Conservation (phyloP, 768 basidiomycete species). For the Pisolithus orientalis region DNA sequence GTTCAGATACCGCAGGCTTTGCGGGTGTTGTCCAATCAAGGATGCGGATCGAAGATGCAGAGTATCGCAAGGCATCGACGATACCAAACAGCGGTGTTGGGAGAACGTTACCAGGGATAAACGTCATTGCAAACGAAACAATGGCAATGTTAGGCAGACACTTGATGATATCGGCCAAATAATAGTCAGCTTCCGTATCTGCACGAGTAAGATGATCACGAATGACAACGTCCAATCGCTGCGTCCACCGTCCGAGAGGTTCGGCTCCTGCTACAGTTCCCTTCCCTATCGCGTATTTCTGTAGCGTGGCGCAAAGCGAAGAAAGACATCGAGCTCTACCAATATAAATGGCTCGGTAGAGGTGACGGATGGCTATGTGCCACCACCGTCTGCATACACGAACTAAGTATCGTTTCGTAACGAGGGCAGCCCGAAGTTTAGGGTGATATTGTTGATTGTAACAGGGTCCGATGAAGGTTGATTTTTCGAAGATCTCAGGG, state of each 20-base stretch:
- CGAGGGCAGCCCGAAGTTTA: constrained; percentile 11
- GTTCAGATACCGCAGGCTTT: neutral
- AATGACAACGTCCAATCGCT: constrained; percentile 21
- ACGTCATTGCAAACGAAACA: constrained; percentile 10
- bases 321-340: constrained; percentile 11
- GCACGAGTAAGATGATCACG: constrained; percentile 7
- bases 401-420: constrained; percentile 22
- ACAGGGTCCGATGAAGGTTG: constrained; percentile 4
- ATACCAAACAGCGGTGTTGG: neutral
- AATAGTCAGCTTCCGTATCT: constrained; percentile 2
- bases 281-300: constrained; percentile 6
- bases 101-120: neutral
- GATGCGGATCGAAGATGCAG: constrained; percentile 14
- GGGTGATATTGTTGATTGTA: constrained; percentile 1
- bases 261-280: constrained; percentile 5
- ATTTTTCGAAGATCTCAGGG: constrained; percentile 19
- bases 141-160: constrained; percentile 16
- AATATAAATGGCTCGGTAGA: constrained; percentile 21
- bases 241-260: constrained; percentile 17
- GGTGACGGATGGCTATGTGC: constrained; percentile 16
- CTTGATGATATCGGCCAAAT: constrained; percentile 6
- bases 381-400: constrained; percentile 26
- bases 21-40: constrained; percentile 11
- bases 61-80: constrained; percentile 10
- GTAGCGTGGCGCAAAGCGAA: constrained; percentile 13